Percentiles rank a stretch among this genome's conserved stretches.
Conservation (phyloP, 1,284 basidiomycete genomes). For the Rhodotorula glutinis region DNA sequence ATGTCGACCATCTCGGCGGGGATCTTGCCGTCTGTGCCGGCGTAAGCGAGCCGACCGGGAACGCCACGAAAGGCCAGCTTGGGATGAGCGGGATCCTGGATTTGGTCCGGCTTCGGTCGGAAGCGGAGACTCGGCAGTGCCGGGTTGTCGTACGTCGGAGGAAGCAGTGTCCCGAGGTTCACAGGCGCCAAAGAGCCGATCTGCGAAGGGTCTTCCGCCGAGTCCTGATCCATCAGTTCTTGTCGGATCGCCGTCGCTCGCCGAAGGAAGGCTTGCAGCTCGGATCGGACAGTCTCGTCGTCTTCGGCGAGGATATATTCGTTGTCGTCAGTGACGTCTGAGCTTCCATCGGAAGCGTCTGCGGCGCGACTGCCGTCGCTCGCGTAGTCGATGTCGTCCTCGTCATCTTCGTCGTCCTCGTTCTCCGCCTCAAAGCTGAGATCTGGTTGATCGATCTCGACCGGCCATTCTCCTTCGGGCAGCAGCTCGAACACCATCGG, state of each 20-base stretch:
- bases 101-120: neutral
- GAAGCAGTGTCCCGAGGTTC: neutral
- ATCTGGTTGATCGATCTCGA: constrained; percentile 9
- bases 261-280: too few species aligned
- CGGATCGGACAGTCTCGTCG: neutral
- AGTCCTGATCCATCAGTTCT: too few species aligned
- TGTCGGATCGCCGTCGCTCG: too few species aligned
- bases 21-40: neutral
- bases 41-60: neutral
- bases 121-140: neutral
- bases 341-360: neutral
- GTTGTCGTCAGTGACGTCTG: neutral
- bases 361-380: constrained; percentile 2
- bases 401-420: neutral
- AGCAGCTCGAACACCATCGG: constrained; percentile 21
- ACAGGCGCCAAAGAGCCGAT: neutral
- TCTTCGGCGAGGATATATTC: neutral
- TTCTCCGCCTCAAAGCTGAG: neutral
- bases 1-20: neutral
- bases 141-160: neutral
- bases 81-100: neutral
- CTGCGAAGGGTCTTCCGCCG: too few species aligned
- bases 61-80: constrained; percentile 18
- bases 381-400: neutral
- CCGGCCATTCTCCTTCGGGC: constrained; percentile 24